Percentiles rank a stretch among this genome's conserved stretches.
phyloP scores from a whole-genome alignment of 768 basidiomycete species.

The Russula olivacea region DNA sequence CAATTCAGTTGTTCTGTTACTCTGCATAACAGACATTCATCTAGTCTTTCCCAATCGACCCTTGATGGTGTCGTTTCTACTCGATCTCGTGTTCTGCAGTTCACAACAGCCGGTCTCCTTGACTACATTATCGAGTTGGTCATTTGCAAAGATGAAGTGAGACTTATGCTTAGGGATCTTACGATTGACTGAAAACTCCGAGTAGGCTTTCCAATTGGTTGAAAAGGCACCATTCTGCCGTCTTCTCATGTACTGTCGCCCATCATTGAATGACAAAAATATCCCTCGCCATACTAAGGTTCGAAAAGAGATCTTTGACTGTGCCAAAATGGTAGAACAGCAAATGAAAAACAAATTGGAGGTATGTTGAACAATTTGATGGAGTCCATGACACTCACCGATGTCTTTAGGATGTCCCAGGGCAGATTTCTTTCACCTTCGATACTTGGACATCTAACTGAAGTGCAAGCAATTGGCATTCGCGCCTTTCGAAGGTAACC shows the following conservation, averaged over 20 bases:
- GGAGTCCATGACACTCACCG: not conserved
- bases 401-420: not conserved
- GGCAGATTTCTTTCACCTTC: not conserved
- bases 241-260: not conserved
- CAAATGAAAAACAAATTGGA: not conserved
- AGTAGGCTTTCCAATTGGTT: not conserved
- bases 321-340: not conserved
- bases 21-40: not conserved
- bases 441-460: conserved; percentile 28
- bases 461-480: too few relatives aligned
- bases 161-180: not conserved
- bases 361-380: not conserved
- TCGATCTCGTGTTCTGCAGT: not conserved
- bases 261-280: not conserved
- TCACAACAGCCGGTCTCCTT: not conserved
- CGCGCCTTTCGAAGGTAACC: too few relatives aligned
- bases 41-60: not conserved
- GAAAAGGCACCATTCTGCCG: not conserved
- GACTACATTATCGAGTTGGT: not conserved
- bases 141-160: not conserved
- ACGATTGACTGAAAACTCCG: not conserved
- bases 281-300: not conserved
- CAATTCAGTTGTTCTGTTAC: not conserved
- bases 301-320: not conserved
- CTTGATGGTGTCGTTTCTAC: not conserved